Conservation (phyloP, 495 filamentous ascomycete species). For the Penicillium goetzii region DNA sequence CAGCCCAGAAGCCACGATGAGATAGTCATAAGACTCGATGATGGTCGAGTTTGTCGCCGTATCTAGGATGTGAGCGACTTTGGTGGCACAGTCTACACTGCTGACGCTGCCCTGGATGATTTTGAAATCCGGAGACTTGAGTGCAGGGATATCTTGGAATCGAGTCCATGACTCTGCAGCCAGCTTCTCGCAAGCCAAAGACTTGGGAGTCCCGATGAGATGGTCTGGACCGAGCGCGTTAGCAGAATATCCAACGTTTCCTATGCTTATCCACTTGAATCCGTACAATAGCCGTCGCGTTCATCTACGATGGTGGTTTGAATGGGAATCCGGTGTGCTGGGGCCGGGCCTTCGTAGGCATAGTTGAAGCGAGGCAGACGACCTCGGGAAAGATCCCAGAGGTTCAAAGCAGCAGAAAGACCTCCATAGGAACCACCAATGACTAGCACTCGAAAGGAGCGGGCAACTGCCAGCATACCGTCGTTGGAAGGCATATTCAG, state of each 20-base stretch:
- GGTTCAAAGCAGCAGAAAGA: slow-evolving; percentile 60
- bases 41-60: slow-evolving; percentile 22
- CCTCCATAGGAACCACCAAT: slow-evolving; percentile 70
- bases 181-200: slow-evolving; percentile 58
- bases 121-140: slow-evolving; percentile 54
- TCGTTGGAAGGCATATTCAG: slow-evolving; percentile 40
- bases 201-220: slow-evolving; percentile 66
- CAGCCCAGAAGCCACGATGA: slow-evolving; percentile 64
- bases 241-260: neutral
- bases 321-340: slow-evolving; percentile 48
- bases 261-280: neutral
- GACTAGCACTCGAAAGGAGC: slow-evolving; percentile 51
- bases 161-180: slow-evolving; percentile 63
- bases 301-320: slow-evolving; percentile 72
- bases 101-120: slow-evolving; percentile 61
- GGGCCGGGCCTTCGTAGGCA: slow-evolving; percentile 29
- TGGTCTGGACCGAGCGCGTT: slow-evolving; percentile 45
- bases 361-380: slow-evolving; percentile 41
- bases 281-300: slow-evolving; percentile 69
- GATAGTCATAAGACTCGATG: slow-evolving; percentile 62
- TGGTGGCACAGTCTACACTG: slow-evolving; percentile 54
- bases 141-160: slow-evolving; percentile 61
- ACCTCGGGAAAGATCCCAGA: slow-evolving; percentile 61
- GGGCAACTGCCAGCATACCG: slow-evolving; percentile 27
- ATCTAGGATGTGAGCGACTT: slow-evolving; percentile 53